These are phyloP conservation scores for Penicillium samsonianum DNA, from an alignment of 495 filamentous ascomycete genomes.

Conservation along the genomic window DNA sequence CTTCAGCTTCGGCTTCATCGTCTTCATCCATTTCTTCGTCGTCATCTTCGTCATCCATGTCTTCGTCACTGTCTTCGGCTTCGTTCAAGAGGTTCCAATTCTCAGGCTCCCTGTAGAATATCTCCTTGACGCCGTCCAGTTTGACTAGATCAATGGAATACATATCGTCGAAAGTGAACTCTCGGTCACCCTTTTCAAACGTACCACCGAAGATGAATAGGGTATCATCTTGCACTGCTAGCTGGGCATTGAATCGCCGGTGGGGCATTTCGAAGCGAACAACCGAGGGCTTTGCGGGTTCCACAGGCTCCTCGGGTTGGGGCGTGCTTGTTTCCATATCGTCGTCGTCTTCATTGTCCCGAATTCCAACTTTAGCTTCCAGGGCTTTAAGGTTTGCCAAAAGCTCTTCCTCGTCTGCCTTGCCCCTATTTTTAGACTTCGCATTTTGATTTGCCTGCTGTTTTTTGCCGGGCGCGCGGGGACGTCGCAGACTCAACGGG, in stretches of 20 bases:
- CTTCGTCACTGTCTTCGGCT: constrained; percentile 64
- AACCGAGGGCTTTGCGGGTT: constrained; percentile 48
- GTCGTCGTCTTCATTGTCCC: constrained; percentile 48
- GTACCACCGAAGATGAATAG: constrained; percentile 94
- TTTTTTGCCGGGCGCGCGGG: constrained; percentile 62
- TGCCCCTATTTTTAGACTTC: constrained; percentile 66
- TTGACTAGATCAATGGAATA: constrained; percentile 89
- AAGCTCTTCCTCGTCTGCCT: constrained; percentile 87
- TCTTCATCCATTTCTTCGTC: constrained; percentile 65
- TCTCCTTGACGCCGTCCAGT: constrained; percentile 85
- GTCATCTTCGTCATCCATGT: constrained; percentile 71
- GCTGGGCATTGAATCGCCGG: constrained; percentile 80
- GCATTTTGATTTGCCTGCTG: constrained; percentile 54
- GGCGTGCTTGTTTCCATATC: constrained; percentile 50
- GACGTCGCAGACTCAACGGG: constrained; percentile 71
- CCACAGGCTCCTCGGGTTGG: constrained; percentile 52
- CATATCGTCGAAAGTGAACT: constrained; percentile 93
- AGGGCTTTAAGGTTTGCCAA: constrained; percentile 79
- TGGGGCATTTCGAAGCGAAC: constrained; percentile 79
- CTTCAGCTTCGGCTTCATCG: constrained; percentile 43
- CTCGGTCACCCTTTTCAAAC: constrained; percentile 89
- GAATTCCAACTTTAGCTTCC: constrained; percentile 64
- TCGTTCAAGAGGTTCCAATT: constrained; percentile 80
- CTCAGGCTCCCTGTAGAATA: constrained; percentile 79
- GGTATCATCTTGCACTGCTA: constrained; percentile 88